phyloP scores from a whole-genome alignment of 768 basidiomycete genomes.

The Russula sp. region DNA sequence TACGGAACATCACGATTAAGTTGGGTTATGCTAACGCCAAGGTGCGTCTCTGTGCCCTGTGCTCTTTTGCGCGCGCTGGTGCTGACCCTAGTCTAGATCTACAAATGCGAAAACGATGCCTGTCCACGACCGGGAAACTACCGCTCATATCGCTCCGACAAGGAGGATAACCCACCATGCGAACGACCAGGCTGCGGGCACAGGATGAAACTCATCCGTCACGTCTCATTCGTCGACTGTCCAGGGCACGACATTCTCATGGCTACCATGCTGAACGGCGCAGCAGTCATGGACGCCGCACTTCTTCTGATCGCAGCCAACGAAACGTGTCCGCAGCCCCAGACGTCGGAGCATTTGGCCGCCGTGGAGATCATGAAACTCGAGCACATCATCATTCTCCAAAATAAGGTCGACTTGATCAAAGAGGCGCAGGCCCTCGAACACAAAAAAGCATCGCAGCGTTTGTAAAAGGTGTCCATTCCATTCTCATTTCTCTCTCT shows the following conservation, averaged over 20 bases:
- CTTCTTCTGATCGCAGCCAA: slow-evolving; percentile 94
- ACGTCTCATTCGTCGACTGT: slow-evolving; percentile 98
- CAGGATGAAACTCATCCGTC: slow-evolving; percentile 87
- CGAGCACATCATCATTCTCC: slow-evolving; percentile 94
- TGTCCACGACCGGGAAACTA: slow-evolving; percentile 95
- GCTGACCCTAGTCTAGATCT: slow-evolving; percentile 60
- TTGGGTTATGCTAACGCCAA: slow-evolving; percentile 99
- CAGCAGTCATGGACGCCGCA: slow-evolving; percentile 99
- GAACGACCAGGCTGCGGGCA: slow-evolving; percentile 90
- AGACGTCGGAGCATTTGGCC: slow-evolving; percentile 97
- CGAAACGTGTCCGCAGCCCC: slow-evolving; percentile 98
- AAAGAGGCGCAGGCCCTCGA: slow-evolving; percentile 92
- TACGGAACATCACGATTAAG: slow-evolving; percentile 99
- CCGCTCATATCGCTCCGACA: slow-evolving; percentile 88
- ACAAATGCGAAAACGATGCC: slow-evolving; percentile 92
- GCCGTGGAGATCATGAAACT: slow-evolving; percentile 99
- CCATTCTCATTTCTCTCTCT: not conserved
- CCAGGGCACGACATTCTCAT: slow-evolving; percentile 99
- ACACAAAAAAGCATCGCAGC: slow-evolving; percentile 94
- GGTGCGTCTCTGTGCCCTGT: slow-evolving; percentile 52
- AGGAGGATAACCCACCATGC: slow-evolving; percentile 91
- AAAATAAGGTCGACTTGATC: slow-evolving; percentile 98
- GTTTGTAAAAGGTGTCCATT: slow-evolving; percentile 81
- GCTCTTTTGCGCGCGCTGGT: not conserved
- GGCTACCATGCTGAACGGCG: slow-evolving; percentile 99